Base-by-base conservation (phyloP, 768 basidiomycete species). In the Tylopilus vinaceipallidus region DNA sequence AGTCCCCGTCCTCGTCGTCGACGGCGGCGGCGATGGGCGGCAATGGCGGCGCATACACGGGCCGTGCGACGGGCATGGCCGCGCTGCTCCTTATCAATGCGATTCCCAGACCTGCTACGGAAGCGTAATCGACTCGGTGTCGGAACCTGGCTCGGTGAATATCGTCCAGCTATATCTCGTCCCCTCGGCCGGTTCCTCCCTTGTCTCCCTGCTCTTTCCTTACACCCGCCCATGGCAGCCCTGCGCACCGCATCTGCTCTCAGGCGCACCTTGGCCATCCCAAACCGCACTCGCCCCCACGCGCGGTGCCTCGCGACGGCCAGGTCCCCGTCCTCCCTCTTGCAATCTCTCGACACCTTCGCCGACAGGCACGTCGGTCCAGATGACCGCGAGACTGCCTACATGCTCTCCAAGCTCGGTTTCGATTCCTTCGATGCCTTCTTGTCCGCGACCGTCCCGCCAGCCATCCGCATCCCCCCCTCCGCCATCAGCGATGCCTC, bases 331-430 rank as follows among this genome's bases (percentile, higher is more conserved):
- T 56, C 74, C 1, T 81, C 84, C 26, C 75, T 95, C 55, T 92
- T 95, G 66, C 78, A 84, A 12, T 83, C 94, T 2, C 76, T 97
- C 55, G 95, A 99, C 72, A 88, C 85, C 29, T 98, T 98, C 72
- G 68, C 84, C 38, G 83, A 90, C 59, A 83, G 95, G 27, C 95
- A 99, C 69, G 84, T 98, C 58, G 97, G 95, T 13, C 95, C 95
- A 13, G 86, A 94, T 63, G 82, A 82, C 50, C 68, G 72, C n/a
- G 93, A 95, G 71, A 81, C 86, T 22, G 71, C 78, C 3, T 74
- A 75, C 38, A 98, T 98, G 95, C 87, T 99, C 53, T 71, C 78
- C 4, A 75, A 78, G 51, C 71, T 99, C 24, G 95, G 95, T 22
- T 97, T 91, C 65, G 73, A 83, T 52, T 83, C 87, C 33, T 86